Base-by-base conservation (phyloP, 169 alveolate genomes). In the Cryptosporidium bovis region DNA sequence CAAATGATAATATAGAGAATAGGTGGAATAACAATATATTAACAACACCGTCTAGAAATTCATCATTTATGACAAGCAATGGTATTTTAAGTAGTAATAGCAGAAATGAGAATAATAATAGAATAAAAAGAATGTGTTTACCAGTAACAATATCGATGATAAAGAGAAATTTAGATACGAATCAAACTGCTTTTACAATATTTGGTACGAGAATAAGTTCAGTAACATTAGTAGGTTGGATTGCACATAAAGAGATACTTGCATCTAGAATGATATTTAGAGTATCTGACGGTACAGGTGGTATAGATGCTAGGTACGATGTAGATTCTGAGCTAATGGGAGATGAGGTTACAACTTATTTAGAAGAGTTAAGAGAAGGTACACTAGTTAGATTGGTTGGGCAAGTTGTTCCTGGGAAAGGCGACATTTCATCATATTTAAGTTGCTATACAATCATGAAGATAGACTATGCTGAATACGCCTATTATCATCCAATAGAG, bases 291-390 rank as follows among this genome's bases (percentile, higher is more conserved):
- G 87, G 87, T 46, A 77, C 87, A 2, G 87, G 87, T 7, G 87
- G 87, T n/a, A 77, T 77, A 60, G 87, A 77, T 60, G 87, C 87
- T 20, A 77, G 87, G 18, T 60, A 58, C 18, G 87, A 77, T 29
- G 36, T 77, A 18, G 87, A 77, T 77, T 44, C 87, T n/a, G 87
- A 77, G n/a, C 27, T 62, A 60, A 29, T 62, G 7, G 87, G 87
- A 10, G 87, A 77, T 12, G 87, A 77, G 27, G 33, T 62, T 1
- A 77, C 33, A 8, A 44, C 3, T 60, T 60, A 77, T 77, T 60
- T 77, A 29, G 65, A 44, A n/a, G 65, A 56, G 3, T 77, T 77
- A 46, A 33, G 71, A 36, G 87, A 77, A 60, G 87, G 87, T 20
- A 77, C 71, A 27, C 20, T 77, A 46, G 71, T 77, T 24, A 56